A percentile compares a stretch with the other conserved stretches of the same genome.
These are phyloP conservation scores for Heliosperma pusillum DNA, from an alignment of 148 eudicot genomes.

Conservation along the genomic window DNA sequence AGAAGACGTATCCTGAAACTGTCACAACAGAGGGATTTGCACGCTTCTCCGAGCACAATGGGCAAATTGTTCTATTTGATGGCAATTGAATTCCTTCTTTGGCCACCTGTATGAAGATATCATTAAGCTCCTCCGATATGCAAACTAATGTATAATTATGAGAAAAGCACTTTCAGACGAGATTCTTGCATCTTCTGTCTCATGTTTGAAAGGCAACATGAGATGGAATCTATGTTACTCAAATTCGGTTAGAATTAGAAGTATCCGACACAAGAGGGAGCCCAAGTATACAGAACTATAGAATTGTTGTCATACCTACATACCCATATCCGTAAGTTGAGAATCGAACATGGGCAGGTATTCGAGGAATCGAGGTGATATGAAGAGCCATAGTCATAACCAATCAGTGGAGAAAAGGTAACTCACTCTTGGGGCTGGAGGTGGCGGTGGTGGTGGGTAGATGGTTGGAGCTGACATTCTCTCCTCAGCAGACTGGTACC, in stretches of 20 bases:
- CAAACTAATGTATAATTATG: background rate
- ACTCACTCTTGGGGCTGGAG: slow-evolving; percentile 84
- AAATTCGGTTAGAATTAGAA: too few relatives aligned
- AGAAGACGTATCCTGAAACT: slow-evolving; percentile 93
- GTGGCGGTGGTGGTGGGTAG: slow-evolving; percentile 97
- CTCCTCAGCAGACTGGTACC: slow-evolving; percentile 99
- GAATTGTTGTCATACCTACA: too few relatives aligned
- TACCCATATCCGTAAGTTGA: background rate
- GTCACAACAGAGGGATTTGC: slow-evolving; percentile 89
- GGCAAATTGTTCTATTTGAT: slow-evolving; percentile 69
- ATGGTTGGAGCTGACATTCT: slow-evolving; percentile 97
- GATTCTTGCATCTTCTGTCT: background rate
- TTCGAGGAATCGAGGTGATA: background rate
- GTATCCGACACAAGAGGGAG: too few relatives aligned
- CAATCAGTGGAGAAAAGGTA: background rate
- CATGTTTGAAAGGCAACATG: background rate
- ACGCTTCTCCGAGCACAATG: slow-evolving; percentile 86
- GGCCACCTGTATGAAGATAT: slow-evolving; percentile 54
- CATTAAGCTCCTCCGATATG: background rate
- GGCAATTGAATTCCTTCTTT: slow-evolving; percentile 91
- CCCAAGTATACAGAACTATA: too few relatives aligned
- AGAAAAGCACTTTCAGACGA: too few relatives aligned
- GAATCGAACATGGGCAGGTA: background rate
- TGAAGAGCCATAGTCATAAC: background rate
- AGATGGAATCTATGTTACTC: too few relatives aligned